Percentiles rank a stretch among this genome's conserved stretches.
Evolutionary conservation across 768 basidiomycete genomes (phyloP).

Genomic region (Coprinopsis strossmayeri): DNA sequence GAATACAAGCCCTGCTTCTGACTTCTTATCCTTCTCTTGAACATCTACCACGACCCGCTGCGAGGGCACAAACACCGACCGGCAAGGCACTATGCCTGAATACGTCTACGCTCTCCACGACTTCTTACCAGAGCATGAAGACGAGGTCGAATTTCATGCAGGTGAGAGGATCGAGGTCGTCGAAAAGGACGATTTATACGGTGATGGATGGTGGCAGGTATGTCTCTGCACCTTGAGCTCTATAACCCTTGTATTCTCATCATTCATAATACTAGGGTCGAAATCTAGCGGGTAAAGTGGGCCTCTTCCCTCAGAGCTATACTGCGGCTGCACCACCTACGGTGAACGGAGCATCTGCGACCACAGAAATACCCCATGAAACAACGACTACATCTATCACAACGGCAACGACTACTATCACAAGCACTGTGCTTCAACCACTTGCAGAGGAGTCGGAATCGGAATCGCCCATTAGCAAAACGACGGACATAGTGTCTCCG

Average conservation of each 20-base stretch:
- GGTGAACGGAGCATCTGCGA: neutral
- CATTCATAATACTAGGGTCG: slow-evolving; percentile 52
- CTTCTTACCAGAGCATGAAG: slow-evolving; percentile 88
- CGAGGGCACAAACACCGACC: neutral
- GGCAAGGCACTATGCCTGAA: slow-evolving; percentile 31
- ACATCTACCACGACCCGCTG: neutral
- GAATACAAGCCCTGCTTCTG: no score
- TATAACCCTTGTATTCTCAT: neutral
- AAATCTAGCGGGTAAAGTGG: slow-evolving; percentile 74
- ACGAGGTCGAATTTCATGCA: slow-evolving; percentile 80
- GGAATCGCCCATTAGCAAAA: slow-evolving; percentile 21
- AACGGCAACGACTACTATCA: neutral
- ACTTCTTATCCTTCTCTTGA: neutral
- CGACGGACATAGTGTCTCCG: slow-evolving; percentile 25
- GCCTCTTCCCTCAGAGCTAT: slow-evolving; percentile 88
- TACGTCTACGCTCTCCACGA: slow-evolving; percentile 87
- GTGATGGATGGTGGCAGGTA: slow-evolving; percentile 92
- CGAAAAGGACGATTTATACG: slow-evolving; percentile 89
- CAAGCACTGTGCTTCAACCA: slow-evolving; percentile 30
- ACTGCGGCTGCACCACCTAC: slow-evolving; percentile 55
- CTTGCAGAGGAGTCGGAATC: slow-evolving; percentile 43
- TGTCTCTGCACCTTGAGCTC: slow-evolving; percentile 12
- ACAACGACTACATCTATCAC: neutral
- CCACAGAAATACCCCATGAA: neutral
- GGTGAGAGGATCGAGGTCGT: slow-evolving; percentile 87